Evolutionary conservation across 192 early-diverging fungal species (phyloP), one percentile per base, ranked within the genome.

Genomic region (Backusella tarrabulga): DNA sequence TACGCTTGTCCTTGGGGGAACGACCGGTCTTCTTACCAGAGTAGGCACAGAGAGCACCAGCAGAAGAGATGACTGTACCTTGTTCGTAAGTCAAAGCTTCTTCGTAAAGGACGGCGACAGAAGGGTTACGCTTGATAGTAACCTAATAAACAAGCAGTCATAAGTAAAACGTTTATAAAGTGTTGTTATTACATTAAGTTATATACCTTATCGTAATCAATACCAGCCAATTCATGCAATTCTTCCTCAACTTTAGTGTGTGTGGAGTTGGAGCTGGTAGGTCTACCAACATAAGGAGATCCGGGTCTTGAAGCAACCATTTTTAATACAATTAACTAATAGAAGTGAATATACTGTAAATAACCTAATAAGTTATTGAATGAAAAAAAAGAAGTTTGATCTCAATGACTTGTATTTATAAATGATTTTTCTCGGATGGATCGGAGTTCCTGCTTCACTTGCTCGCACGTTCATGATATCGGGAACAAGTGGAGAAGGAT

Each of bases 1-100:
- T 93, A 81, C 97, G 95, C 91, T 99, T 99, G 90, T 99, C 97
- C 79, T 89, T 89, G 79, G 97, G 97, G 34, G 93, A 94, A 77
- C 97, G 93, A 52, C 97, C 94, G 38, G 90, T 97, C 91, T 99
- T 99, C 79, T 90, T 88, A 68, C 96, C 96, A 29, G 96, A 98
- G 80, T 89, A 90, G 36, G 97, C 92, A 74, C 94, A 93, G 56
- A 99, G 89, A 7, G 97, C 97, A 68, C 97, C 97, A 76, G 92
- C 81, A 34, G 95, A 92, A 68, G 97, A 97, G 79, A 99, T 88
- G 76, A 89, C 92, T 44, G 96, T 95, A 38, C 97, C 97, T 38
- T 79, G 76, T 85, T 98, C 95, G 85, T 93, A 84, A 73, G 85
- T 86, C 73, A 98, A 89, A 60, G 95, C 95, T 76, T 96, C 93